These are phyloP conservation scores for Alternaria sp. DNA, from an alignment of 2,329 filamentous ascomycete species.

Conservation along the genomic window DNA sequence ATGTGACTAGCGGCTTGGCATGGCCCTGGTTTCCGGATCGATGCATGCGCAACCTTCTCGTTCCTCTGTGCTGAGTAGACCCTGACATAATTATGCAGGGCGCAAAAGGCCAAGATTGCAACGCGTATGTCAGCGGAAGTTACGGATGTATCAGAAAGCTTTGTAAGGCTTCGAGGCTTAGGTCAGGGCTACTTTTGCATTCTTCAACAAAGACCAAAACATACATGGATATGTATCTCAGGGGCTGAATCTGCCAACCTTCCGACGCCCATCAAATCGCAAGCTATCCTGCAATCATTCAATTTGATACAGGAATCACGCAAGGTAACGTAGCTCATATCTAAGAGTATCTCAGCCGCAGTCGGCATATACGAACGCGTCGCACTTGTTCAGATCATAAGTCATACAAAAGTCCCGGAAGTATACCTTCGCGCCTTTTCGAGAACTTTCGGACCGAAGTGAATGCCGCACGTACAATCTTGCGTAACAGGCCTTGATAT, in stretches of 20 bases:
- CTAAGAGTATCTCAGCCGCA: neutral
- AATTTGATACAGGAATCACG: neutral
- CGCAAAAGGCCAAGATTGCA: neutral
- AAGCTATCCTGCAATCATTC: neutral
- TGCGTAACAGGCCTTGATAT: neutral
- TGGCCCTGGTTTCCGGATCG: neutral
- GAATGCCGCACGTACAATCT: neutral
- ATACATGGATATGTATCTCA: neutral
- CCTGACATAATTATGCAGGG: neutral
- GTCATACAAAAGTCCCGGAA: neutral
- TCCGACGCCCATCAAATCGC: neutral
- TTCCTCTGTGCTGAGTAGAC: neutral
- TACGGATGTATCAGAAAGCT: neutral
- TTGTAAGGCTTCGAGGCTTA: neutral
- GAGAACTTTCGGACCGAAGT: neutral
- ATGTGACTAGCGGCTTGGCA: neutral
- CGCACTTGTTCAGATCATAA: too few species aligned
- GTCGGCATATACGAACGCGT: neutral
- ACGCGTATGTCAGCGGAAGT: neutral
- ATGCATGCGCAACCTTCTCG: neutral
- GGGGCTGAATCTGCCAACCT: neutral
- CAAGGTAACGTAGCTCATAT: neutral
- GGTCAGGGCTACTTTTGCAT: neutral
- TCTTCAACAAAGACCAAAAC: too few species aligned
- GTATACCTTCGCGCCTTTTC: neutral